Conservation (phyloP, 2,329 filamentous ascomycete species). For the Akanthomyces dipterigenus region DNA sequence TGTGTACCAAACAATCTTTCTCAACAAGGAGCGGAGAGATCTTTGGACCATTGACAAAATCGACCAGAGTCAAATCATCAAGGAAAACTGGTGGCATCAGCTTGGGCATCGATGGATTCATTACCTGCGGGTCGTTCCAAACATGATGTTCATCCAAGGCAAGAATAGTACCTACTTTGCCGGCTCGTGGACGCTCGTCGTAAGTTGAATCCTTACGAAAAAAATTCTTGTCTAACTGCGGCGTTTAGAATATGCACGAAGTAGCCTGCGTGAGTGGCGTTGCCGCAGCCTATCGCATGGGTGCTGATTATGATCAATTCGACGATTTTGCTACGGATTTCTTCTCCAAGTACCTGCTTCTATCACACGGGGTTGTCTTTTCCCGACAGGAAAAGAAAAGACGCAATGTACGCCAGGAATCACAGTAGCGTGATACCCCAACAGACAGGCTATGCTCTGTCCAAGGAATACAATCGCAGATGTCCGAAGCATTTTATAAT, state of each 20-base stretch:
- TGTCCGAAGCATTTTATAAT: background rate
- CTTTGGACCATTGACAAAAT: slow-evolving; percentile 57
- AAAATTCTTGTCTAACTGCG: background rate
- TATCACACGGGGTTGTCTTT: slow-evolving; percentile 38
- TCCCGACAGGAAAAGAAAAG: slow-evolving; percentile 27
- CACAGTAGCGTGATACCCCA: background rate
- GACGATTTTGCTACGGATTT: slow-evolving; percentile 46
- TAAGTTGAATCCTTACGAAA: slow-evolving; percentile 25
- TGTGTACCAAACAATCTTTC: slow-evolving; percentile 64
- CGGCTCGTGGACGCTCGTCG: slow-evolving; percentile 62
- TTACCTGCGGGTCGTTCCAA: slow-evolving; percentile 59
- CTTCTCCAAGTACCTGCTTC: slow-evolving; percentile 39
- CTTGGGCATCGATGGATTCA: slow-evolving; percentile 59
- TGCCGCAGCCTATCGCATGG: slow-evolving; percentile 61
- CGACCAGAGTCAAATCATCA: slow-evolving; percentile 51
- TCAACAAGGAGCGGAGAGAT: slow-evolving; percentile 49
- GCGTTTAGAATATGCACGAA: slow-evolving; percentile 56
- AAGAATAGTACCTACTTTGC: slow-evolving; percentile 57
- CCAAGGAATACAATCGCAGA: background rate
- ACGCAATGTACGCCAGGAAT: background rate
- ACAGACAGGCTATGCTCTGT: background rate
- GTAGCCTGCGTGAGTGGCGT: slow-evolving; percentile 65
- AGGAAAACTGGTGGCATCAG: slow-evolving; percentile 62
- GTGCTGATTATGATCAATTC: slow-evolving; percentile 56
- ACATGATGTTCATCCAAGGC: slow-evolving; percentile 66